Conservation (phyloP, 23 red algal species). For the Gracilaria vermiculophylla region DNA sequence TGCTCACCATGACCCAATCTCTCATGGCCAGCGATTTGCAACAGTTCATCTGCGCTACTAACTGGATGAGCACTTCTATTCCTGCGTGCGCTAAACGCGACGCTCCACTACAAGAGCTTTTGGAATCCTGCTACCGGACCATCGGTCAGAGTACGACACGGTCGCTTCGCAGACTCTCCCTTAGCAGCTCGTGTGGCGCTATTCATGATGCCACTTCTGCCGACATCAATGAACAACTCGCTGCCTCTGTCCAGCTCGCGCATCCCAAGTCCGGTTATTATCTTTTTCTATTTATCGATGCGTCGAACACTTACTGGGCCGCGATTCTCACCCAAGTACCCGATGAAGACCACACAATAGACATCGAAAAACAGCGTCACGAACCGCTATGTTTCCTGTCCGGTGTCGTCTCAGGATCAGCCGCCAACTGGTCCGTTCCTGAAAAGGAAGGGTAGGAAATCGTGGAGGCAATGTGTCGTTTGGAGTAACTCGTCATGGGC, state of each 20-base stretch:
- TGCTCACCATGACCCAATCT: background rate
- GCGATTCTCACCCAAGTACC: constrained; percentile 17
- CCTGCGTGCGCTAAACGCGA: background rate
- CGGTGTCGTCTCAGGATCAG: constrained; percentile 1
- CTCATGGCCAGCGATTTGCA: background rate
- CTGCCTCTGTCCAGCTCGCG: background rate
- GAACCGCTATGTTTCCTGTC: constrained; percentile 21
- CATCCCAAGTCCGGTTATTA: background rate
- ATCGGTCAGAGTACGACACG: constrained; percentile 14
- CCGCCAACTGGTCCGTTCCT: background rate
- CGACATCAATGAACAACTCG: background rate
- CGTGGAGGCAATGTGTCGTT: constrained; percentile 23
- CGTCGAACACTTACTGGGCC: background rate
- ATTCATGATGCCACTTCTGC: constrained; percentile 11
- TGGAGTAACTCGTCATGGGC: constrained; percentile 10
- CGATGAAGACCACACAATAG: background rate
- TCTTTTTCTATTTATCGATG: constrained; percentile 9
- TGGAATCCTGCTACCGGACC: background rate
- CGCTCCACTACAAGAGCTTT: background rate
- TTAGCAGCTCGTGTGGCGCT: constrained; percentile 1
- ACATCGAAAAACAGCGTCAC: background rate
- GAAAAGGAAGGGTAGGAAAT: constrained; percentile 40
- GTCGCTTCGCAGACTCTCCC: background rate
- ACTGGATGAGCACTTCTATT: constrained; percentile 25
- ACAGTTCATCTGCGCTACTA: constrained; percentile 10